Evolutionary conservation across 371 early-diverging fungal genomes (phyloP).

Genomic region (Mortierella polycephala): DNA sequence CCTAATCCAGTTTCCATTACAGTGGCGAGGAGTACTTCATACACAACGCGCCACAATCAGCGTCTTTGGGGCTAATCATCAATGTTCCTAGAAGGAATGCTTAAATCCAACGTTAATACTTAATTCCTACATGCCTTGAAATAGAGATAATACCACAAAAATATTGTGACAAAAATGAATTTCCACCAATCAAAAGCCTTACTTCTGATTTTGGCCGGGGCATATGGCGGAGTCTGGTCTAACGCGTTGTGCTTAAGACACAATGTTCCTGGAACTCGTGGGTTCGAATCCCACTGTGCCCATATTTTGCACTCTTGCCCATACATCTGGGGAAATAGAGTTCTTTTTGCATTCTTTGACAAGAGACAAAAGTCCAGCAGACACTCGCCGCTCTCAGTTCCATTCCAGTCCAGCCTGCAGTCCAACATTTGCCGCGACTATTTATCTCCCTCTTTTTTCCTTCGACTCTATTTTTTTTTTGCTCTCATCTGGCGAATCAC

Average conservation of each 20-base stretch:
- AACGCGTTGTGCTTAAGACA: conserved; percentile 54
- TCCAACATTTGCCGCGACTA: neutral
- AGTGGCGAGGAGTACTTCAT: no score
- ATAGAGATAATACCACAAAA: neutral
- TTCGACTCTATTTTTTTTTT: no score
- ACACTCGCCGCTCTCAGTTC: neutral
- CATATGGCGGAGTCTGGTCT: conserved; percentile 54
- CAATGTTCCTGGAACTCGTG: conserved; percentile 53
- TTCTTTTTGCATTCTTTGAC: neutral
- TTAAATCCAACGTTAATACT: no score
- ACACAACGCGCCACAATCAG: no score
- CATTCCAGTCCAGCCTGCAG: neutral
- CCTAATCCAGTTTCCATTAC: no score
- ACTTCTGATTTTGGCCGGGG: conserved; percentile 7
- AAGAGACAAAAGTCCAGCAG: neutral
- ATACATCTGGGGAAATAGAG: no score
- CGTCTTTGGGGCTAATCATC: no score
- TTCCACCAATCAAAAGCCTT: conserved; percentile 12
- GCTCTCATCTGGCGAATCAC: no score
- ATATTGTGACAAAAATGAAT: neutral
- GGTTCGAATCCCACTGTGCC: conserved; percentile 53
- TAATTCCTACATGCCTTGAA: neutral
- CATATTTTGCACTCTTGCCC: conserved; percentile 18
- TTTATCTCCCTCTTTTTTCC: neutral
- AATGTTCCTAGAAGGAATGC: no score